phyloP scores from a whole-genome alignment of 2,329 filamentous ascomycete genomes.

The Tolypocladium sp. region DNA sequence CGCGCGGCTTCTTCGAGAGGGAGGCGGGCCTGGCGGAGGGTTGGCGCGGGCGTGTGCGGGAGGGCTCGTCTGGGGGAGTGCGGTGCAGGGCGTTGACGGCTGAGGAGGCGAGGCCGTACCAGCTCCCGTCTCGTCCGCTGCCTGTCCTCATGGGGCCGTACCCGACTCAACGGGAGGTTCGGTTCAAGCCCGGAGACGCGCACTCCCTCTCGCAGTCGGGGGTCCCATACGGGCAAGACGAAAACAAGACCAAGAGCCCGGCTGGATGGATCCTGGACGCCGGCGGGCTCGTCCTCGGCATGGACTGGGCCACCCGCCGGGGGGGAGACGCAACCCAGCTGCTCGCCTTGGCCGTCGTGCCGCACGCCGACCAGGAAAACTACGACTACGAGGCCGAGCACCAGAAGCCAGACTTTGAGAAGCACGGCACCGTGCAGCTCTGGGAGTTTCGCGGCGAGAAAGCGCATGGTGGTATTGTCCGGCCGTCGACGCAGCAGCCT shows the following conservation, averaged over 20 bases:
- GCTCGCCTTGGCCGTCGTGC: constrained; percentile 41
- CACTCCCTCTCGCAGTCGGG: constrained; percentile 17
- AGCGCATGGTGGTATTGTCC: constrained; percentile 18
- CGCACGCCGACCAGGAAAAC: constrained; percentile 39
- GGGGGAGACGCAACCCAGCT: constrained; percentile 30
- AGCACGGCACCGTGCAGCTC: constrained; percentile 40
- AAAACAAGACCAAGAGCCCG: constrained; percentile 11
- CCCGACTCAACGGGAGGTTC: constrained; percentile 18
- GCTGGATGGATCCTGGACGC: constrained; percentile 46
- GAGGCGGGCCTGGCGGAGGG: constrained; percentile 23
- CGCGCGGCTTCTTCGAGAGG: constrained; percentile 21
- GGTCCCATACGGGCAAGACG: constrained; percentile 17
- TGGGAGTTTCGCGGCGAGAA: constrained; percentile 35
- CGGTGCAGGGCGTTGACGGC: constrained; percentile 9
- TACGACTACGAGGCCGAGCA: constrained; percentile 28
- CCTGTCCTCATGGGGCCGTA: constrained; percentile 23
- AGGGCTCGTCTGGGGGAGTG: constrained; percentile 5
- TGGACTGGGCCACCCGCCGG: constrained; percentile 40
- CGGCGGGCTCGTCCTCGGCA: constrained; percentile 41
- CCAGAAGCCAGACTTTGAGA: constrained; percentile 25
- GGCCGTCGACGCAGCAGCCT: constrained; percentile 25
- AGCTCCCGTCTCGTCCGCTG: constrained; percentile 15
- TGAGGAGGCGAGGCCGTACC: constrained; percentile 19
- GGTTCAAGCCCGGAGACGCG: constrained; percentile 16
- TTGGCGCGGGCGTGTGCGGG: constrained; percentile 15